Conservation (phyloP, 768 basidiomycete species). For the Rossbeevera mucosa region DNA sequence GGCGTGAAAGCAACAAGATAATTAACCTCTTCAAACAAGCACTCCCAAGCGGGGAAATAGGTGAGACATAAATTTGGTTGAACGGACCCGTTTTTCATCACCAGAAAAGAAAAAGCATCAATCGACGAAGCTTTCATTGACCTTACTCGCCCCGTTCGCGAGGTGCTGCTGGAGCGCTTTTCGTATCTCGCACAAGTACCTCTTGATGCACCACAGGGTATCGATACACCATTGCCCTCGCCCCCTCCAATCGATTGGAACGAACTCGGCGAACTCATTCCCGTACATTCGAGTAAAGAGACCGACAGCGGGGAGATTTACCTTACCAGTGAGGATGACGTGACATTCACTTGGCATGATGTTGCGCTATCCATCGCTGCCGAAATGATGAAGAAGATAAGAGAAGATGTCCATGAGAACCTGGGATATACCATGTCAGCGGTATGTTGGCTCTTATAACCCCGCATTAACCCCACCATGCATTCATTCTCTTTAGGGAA, state of each 20-base stretch:
- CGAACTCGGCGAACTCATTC: constrained; percentile 57
- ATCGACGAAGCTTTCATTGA: constrained; percentile 98
- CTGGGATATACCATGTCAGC: constrained; percentile 95
- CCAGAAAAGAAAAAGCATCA: constrained; percentile 80
- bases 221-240: constrained; percentile 74
- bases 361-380: constrained; percentile 86
- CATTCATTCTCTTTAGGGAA: constrained; percentile 49
- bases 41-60: constrained; percentile 76
- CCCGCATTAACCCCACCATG: not conserved
- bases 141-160: constrained; percentile 76
- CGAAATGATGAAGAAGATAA: constrained; percentile 73
- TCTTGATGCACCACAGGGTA: constrained; percentile 57
- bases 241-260: constrained; percentile 66
- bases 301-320: constrained; percentile 15
- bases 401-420: constrained; percentile 59
- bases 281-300: constrained; percentile 37
- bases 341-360: constrained; percentile 77
- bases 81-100: not conserved
- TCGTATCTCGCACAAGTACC: constrained; percentile 75
- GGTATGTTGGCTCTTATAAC: constrained; percentile 40
- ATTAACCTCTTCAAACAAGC: constrained; percentile 76
- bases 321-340: constrained; percentile 30
- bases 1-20: constrained; percentile 87
- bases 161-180: constrained; percentile 65
- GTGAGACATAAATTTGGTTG: constrained; percentile 36